phyloP scores from a whole-genome alignment of 2,329 filamentous ascomycete genomes.

The Sphaerostilbella broomeana region DNA sequence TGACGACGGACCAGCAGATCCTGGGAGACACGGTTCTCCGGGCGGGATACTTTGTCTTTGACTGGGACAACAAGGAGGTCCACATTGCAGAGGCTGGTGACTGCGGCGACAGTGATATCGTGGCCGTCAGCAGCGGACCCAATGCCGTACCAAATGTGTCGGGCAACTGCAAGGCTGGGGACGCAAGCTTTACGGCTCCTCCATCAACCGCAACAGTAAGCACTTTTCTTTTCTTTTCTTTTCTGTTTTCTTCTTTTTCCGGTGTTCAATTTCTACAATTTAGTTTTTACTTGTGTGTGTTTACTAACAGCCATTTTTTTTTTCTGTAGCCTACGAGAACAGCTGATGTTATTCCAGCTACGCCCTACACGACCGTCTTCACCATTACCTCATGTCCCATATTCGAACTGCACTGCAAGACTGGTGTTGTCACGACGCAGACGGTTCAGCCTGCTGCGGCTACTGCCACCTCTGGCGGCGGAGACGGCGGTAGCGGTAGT shows the following conservation, averaged over 20 bases:
- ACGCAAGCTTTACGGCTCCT: slow-evolving; percentile 15
- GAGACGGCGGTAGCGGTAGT: neutral
- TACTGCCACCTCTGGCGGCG: neutral
- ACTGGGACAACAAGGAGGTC: slow-evolving; percentile 37
- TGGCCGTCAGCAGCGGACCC: slow-evolving; percentile 28
- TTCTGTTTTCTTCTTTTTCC: no score
- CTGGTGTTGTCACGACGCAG: slow-evolving; percentile 19
- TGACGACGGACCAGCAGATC: slow-evolving; percentile 36
- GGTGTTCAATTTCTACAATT: no score
- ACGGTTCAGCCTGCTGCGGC: slow-evolving; percentile 12
- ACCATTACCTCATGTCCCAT: slow-evolving; percentile 22
- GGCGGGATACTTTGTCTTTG: slow-evolving; percentile 41
- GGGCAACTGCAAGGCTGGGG: slow-evolving; percentile 31
- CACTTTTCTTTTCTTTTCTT: neutral
- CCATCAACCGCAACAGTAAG: slow-evolving; percentile 7
- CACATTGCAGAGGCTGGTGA: slow-evolving; percentile 37
- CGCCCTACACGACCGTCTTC: slow-evolving; percentile 19
- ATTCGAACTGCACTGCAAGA: slow-evolving; percentile 18
- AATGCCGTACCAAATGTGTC: slow-evolving; percentile 27
- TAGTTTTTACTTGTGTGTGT: no score
- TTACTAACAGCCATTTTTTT: no score
- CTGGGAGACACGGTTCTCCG: slow-evolving; percentile 37
- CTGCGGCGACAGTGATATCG: slow-evolving; percentile 33
- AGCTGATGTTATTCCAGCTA: slow-evolving; percentile 10
- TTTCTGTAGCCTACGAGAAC: slow-evolving; percentile 12